Base-by-base conservation (phyloP, 2,329 filamentous ascomycete genomes). In the Microthyrium microscopicum region DNA sequence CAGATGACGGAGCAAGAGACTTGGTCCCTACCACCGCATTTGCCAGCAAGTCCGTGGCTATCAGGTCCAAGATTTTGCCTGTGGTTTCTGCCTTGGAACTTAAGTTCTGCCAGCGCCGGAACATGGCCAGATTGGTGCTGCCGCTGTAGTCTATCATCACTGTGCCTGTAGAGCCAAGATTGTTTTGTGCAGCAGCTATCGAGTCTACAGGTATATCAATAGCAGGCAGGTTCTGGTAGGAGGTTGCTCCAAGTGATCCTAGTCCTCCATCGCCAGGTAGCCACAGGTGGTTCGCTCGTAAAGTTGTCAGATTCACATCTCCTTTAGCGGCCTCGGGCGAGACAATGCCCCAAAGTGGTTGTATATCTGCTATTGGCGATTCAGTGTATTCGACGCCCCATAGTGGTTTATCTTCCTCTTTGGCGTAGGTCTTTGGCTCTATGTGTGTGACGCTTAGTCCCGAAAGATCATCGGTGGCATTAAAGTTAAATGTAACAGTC, bases 11-110 rank as follows among this genome's bases (percentile, higher is more conserved):
- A 19, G 12, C 29, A 34, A 12, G 32, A 29, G 37, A 39, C 17
- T 20, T 34, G 12, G 56, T 61, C 4, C 60, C 59, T 0, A 61
- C 48, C 0, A 62, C 53, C 2, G 54, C 45, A n/a, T 56, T 59
- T 1, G 60, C 53, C 2, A 53, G 50, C 5, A 58, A 35, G 35
- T 65, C 60, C 0, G 60, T 63, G 53, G 57, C 64, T 4, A 64
- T 49, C 1, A 61, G 44, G 39, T 62, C 57, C 8, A 61, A 42
- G 6, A 63, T 60, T 8, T 45, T 41, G 0, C 48, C 46, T 2
- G 53, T 49, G 0, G 40, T 43, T 0, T 35, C 35, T 0, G 52
- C 37, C 1, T 42, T 45, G 1, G 29, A 20, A 1, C 53, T 52
- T 1, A 58, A 44, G 3, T 52, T 37, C 38, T 58, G 53, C 60